Evolutionary conservation across 2,329 filamentous ascomycete species (phyloP).

Genomic region (Neonectria punicea): DNA sequence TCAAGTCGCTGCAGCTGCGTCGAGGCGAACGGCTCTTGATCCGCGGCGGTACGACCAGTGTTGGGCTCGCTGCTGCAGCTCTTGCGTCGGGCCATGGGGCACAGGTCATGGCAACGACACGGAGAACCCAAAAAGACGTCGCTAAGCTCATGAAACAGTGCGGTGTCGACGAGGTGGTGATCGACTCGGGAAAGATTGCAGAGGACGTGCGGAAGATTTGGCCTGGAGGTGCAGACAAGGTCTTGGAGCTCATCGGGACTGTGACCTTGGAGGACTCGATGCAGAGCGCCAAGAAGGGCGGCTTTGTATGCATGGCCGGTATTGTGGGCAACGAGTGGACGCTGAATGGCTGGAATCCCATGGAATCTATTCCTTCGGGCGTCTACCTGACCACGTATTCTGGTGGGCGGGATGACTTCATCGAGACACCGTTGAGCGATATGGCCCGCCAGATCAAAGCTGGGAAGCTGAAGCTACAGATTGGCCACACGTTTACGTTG

Average conservation of each 20-base stretch:
- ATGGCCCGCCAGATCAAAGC: neutral
- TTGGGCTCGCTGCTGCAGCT: neutral
- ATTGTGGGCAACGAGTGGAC: conserved; percentile 7
- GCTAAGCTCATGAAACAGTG: neutral
- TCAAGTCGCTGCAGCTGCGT: too few relatives aligned
- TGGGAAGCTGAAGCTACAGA: neutral
- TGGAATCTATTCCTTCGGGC: neutral
- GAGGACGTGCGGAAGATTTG: too few relatives aligned
- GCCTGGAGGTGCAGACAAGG: too few relatives aligned
- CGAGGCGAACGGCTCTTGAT: too few relatives aligned
- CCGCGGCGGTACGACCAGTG: too few relatives aligned
- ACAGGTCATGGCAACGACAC: neutral
- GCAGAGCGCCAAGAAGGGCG: neutral
- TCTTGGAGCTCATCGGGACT: neutral
- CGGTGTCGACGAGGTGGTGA: too few relatives aligned
- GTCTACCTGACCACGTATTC: neutral
- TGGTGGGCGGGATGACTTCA: neutral
- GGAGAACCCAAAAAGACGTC: neutral
- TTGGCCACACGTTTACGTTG: neutral
- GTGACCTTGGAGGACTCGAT: conserved; percentile 5
- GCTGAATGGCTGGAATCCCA: neutral
- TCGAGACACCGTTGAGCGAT: neutral
- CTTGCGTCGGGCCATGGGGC: neutral
- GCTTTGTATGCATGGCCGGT: conserved; percentile 10
- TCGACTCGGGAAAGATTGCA: too few relatives aligned